Evolutionary conservation across 345 rosid species (phyloP).

Genomic region (Schrenkiella parvula): DNA sequence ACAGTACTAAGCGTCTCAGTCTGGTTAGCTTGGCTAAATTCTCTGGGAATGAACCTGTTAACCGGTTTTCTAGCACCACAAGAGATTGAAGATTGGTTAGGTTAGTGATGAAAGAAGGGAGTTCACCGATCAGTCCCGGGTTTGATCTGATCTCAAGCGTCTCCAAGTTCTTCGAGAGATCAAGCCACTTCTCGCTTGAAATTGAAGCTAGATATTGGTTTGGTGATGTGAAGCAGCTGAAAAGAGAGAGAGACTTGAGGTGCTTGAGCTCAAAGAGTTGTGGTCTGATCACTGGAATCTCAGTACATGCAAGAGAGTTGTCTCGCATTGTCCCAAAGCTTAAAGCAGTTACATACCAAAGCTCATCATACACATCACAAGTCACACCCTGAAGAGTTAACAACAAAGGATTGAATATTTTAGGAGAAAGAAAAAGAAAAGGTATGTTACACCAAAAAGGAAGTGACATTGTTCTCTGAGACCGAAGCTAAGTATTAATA

Average conservation of each 20-base stretch:
- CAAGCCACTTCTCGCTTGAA: slow-evolving; percentile 49
- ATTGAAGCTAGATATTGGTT: slow-evolving; percentile 38
- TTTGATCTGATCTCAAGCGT: slow-evolving; percentile 74
- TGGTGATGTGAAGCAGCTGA: slow-evolving; percentile 59
- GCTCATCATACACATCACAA: slow-evolving; percentile 71
- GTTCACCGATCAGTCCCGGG: slow-evolving; percentile 65
- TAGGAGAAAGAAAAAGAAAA: neutral
- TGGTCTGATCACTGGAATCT: slow-evolving; percentile 48
- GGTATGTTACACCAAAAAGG: neutral
- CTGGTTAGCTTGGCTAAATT: slow-evolving; percentile 47
- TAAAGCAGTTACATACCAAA: slow-evolving; percentile 77
- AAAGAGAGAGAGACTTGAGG: slow-evolving; percentile 67
- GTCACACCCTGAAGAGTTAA: slow-evolving; percentile 65
- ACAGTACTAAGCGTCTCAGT: slow-evolving; percentile 64
- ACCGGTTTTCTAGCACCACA: slow-evolving; percentile 65
- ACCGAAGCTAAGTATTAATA: neutral
- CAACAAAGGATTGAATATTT: neutral
- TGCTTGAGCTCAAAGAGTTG: slow-evolving; percentile 71
- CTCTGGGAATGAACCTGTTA: slow-evolving; percentile 54
- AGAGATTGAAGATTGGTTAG: slow-evolving; percentile 66
- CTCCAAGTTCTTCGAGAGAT: slow-evolving; percentile 52
- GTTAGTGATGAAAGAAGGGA: slow-evolving; percentile 51
- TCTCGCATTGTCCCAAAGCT: slow-evolving; percentile 72
- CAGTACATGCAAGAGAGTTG: slow-evolving; percentile 63
- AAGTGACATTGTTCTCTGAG: neutral